Conservation (phyloP, 202 grass and related monocot genomes). For the Bolboschoenoplectus hybrid region DNA sequence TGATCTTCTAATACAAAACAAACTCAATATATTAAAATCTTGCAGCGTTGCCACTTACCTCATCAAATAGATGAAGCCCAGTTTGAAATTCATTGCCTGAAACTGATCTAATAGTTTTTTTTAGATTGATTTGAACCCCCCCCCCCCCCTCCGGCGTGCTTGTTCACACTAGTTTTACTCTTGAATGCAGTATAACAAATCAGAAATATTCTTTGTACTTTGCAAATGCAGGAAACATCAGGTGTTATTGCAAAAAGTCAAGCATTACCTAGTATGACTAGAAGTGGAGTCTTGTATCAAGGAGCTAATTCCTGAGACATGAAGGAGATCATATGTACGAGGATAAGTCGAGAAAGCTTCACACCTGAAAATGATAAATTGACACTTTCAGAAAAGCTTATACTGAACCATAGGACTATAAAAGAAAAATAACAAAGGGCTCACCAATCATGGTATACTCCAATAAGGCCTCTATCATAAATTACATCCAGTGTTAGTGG, state of each 20-base stretch:
- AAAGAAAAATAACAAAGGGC: slow-evolving; percentile 5
- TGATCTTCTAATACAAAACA: slow-evolving; percentile 3
- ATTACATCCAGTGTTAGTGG: slow-evolving; percentile 71
- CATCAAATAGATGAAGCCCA: not conserved
- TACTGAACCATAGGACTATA: slow-evolving; percentile 18
- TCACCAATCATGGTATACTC: slow-evolving; percentile 96
- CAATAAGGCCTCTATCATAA: slow-evolving; percentile 88
- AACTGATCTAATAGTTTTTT: not conserved
- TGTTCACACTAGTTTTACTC: not conserved
- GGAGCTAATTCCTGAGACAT: slow-evolving; percentile 73
- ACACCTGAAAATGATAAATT: slow-evolving; percentile 64
- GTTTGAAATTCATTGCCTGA: not conserved
- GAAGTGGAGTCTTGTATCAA: slow-evolving; percentile 60
- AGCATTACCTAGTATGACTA: slow-evolving; percentile 64
- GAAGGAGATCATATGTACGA: slow-evolving; percentile 93
- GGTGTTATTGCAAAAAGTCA: not conserved
- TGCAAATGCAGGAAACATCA: not conserved
- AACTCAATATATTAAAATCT: not conserved
- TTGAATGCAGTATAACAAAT: not conserved
- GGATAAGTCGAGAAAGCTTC: slow-evolving; percentile 96
- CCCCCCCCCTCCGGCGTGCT: not conserved
- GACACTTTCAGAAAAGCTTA: not conserved
- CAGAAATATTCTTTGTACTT: not conserved
- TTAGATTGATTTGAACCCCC: not conserved
- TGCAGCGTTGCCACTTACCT: not conserved